These are phyloP conservation scores for Corylus avellana DNA, from an alignment of 306 rosid species.

Conservation along the genomic window DNA sequence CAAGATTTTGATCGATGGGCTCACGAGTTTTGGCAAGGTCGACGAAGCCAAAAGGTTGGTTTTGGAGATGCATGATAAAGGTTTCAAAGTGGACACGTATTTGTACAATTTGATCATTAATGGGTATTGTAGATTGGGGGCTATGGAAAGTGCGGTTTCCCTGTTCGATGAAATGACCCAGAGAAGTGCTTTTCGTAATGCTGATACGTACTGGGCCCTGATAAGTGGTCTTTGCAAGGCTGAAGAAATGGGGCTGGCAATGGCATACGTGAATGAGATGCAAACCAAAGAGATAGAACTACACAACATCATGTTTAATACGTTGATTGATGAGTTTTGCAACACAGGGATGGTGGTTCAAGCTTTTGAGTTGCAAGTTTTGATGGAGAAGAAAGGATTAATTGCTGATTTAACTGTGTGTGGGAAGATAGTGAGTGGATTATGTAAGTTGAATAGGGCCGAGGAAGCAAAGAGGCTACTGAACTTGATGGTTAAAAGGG, in stretches of 20 bases:
- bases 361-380: conserved; percentile 28
- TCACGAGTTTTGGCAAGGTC: conserved; percentile 25
- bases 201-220: conserved; percentile 25
- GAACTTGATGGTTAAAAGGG: conserved; percentile 24
- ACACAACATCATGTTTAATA: conserved; percentile 8
- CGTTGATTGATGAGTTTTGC: conserved; percentile 28
- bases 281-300: conserved; percentile 16
- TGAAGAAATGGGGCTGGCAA: conserved; percentile 27
- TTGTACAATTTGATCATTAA: conserved; percentile 28
- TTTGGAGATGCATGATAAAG: conserved; percentile 33
- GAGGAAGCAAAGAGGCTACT: conserved; percentile 26
- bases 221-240: conserved; percentile 30
- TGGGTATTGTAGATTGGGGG: conserved; percentile 24
- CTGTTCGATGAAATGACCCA: conserved; percentile 32
- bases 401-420: conserved; percentile 3
- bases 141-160: conserved; percentile 16
- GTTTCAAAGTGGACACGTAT: conserved; percentile 23
- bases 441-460: conserved; percentile 20
- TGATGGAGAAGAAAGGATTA: conserved; percentile 26
- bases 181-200: conserved; percentile 15
- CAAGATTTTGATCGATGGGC: conserved; percentile 34
- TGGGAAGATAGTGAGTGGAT: conserved; percentile 17
- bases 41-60: conserved; percentile 27
- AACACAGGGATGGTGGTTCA: conserved; percentile 20
- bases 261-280: conserved; percentile 30